Conservation (phyloP, 1,284 basidiomycete species). For the Apiotrichum gamsii region DNA sequence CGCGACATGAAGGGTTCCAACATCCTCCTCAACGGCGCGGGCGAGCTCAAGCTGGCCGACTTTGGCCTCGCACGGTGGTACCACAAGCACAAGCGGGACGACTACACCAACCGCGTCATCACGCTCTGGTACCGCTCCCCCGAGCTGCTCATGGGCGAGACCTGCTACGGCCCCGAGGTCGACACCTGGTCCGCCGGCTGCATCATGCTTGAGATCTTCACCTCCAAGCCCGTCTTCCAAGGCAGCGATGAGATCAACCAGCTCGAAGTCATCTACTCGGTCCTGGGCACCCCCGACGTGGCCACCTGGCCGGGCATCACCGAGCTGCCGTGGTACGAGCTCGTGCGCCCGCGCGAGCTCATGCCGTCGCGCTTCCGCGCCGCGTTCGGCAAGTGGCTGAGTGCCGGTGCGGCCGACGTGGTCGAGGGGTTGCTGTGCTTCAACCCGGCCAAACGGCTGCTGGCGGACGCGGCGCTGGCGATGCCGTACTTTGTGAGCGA, state of each 20-base stretch:
- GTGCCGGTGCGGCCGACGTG: slow-evolving; percentile 73
- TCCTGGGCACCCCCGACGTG: slow-evolving; percentile 82
- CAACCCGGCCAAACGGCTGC: slow-evolving; percentile 70
- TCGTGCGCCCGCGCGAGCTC: slow-evolving; percentile 75
- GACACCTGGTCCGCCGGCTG: slow-evolving; percentile 99
- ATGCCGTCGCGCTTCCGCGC: slow-evolving; percentile 68
- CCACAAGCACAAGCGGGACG: slow-evolving; percentile 71
- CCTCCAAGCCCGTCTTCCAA: slow-evolving; percentile 89
- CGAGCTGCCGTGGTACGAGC: slow-evolving; percentile 93
- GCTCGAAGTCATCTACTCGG: slow-evolving; percentile 81
- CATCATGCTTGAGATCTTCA: slow-evolving; percentile 97
- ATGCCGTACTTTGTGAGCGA: slow-evolving; percentile 77
- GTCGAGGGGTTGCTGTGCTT: slow-evolving; percentile 76
- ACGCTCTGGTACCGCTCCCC: slow-evolving; percentile 98
- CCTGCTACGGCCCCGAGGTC: slow-evolving; percentile 95
- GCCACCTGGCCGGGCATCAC: slow-evolving; percentile 75
- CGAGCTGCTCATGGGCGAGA: slow-evolving; percentile 90
- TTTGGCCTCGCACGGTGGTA: slow-evolving; percentile 98
- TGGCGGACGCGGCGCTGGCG: slow-evolving; percentile 71
- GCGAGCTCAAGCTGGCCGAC: slow-evolving; percentile 92
- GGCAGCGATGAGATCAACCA: slow-evolving; percentile 97
- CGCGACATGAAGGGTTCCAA: slow-evolving; percentile 99
- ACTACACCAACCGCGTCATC: slow-evolving; percentile 98
- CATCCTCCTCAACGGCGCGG: slow-evolving; percentile 86
- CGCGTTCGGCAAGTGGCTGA: slow-evolving; percentile 76